Base-by-base conservation (phyloP, 2,329 filamentous ascomycete genomes). In the Cladosporium sp. region DNA sequence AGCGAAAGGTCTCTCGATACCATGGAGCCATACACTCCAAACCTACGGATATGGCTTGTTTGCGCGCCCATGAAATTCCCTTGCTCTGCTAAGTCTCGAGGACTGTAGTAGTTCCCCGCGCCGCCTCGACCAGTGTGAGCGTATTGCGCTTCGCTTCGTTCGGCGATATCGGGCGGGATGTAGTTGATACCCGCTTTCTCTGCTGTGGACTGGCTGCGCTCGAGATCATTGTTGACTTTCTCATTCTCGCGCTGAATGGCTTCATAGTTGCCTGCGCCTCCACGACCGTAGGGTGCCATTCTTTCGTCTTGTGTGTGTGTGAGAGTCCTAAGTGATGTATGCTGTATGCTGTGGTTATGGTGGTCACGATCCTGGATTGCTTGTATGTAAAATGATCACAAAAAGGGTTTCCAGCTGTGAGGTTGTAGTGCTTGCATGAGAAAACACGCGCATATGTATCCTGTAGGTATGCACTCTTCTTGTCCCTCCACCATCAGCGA, bases 91-190 rank as follows among this genome's bases (percentile, higher is more conserved):
- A 82, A 73, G 32, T 78, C 72, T 34, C 75, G 71, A 30, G 81
- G 81, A 48, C 77, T 76, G 70, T 80, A 82, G 74, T 76, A 81
- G 71, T 83, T 83, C 3, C 81, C 81, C 5, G 78, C 77, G 46
- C 81, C 81, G 48, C 81, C 81, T 48, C 81, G 75, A 39, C 80
- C 80, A 59, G 74, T 78, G 67, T 81, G 78, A 5, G 79, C 78
- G 69, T 82, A 82, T 62, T 76, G 76, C 62, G 74, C 68, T 43
- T 69, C 23, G 11, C 49, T n/a, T 30, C 66, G 66, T n/a, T 66
- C 67, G 39, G 68, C 65, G 30, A 67, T 67, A 39, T 63, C 59
- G 25, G 53, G 43, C 5, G 58, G 39, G 14, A 30, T 14, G 23
- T 59, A 60, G 48, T 34, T 71, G 65, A 30, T 68, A 67, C 54